Percentiles rank a stretch among this genome's conserved stretches.
These are phyloP conservation scores for Sclerotinia borealis DNA, from an alignment of 2,329 filamentous ascomycete genomes.

Conservation along the genomic window DNA sequence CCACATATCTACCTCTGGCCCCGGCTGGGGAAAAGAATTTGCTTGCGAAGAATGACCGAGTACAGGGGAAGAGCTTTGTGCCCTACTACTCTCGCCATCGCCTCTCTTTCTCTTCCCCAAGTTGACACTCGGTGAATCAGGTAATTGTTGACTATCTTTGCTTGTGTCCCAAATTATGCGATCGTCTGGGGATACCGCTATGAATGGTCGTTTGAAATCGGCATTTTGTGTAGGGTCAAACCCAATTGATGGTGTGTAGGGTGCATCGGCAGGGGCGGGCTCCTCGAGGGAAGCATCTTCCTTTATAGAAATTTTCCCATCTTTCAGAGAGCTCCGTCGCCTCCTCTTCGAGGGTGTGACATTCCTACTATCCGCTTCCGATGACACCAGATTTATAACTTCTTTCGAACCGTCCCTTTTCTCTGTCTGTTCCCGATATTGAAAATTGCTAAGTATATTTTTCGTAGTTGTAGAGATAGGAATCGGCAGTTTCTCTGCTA, in stretches of 20 bases:
- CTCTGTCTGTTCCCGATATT: slow-evolving; percentile 39
- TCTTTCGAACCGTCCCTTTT: slow-evolving; percentile 23
- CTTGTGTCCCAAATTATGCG: slow-evolving; percentile 54
- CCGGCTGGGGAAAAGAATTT: slow-evolving; percentile 49
- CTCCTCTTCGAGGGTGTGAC: slow-evolving; percentile 5
- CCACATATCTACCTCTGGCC: slow-evolving; percentile 72
- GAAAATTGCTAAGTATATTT: slow-evolving; percentile 52
- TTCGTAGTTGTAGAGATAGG: slow-evolving; percentile 49
- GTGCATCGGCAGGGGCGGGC: slow-evolving; percentile 13
- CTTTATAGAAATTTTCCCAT: neutral
- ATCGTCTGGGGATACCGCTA: slow-evolving; percentile 53
- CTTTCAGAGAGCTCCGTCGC: neutral
- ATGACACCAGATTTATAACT: slow-evolving; percentile 19
- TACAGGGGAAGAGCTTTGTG: slow-evolving; percentile 64
- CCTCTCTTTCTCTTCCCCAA: slow-evolving; percentile 11
- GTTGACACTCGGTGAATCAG: slow-evolving; percentile 42
- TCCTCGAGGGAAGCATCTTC: neutral
- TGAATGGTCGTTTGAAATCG: slow-evolving; percentile 33
- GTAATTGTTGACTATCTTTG: slow-evolving; percentile 37
- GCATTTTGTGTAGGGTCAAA: slow-evolving; percentile 32
- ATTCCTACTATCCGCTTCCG: slow-evolving; percentile 26
- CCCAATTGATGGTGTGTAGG: slow-evolving; percentile 46
- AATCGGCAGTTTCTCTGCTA: slow-evolving; percentile 27
- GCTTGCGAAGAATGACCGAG: slow-evolving; percentile 37
- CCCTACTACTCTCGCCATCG: slow-evolving; percentile 33